Evolutionary conservation across 371 early-diverging fungal species (phyloP), one percentile per base, ranked within the genome.

Genomic region (Conidiobolus incongruus): DNA sequence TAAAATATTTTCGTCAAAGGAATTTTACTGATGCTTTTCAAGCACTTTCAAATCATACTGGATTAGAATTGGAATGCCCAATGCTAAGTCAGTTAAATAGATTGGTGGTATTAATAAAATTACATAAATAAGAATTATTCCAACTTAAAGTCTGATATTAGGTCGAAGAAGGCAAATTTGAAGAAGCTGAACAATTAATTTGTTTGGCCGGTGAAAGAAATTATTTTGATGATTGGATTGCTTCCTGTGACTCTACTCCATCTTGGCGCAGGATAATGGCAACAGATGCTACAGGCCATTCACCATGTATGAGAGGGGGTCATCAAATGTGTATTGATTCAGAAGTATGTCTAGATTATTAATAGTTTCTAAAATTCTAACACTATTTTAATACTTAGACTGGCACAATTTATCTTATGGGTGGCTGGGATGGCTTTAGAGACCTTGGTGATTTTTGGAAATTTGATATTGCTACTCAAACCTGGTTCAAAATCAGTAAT

Each of bases 301-400:
- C 57, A 15, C 77, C 75, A 11, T 55, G 62, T 38, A 59, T 62
- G 15, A 66, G 98, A 39, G 96, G 95, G 21, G 98, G 95, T 3
- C 98, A 97, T 61, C 95, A 94, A 55, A 86, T 93, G 91, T 85
- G 85, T 51, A 68, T 90, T 19, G 92, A 93, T 50, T 59, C 62
- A 7, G 65, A 73, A 23, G 58, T 50, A 33, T 29, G 22, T 30
- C 2, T 28, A 3, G 13, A 32, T 11, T 17, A 20, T 40, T 48
- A 13, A 12, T 24, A 48, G 26, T 17, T 17, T 16, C n/a, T n/a
- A n/a, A n/a, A n/a, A n/a, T n/a, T n/a, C n/a, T n/a, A n/a, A n/a
- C n/a, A n/a, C n/a, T n/a, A n/a, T n/a, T 2, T 40, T 21, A 24
- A 21, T 21, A 16, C 30, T 2, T 35, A 61, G 35, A 54, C 56